Base-by-base conservation (phyloP, 352 stramenopile species). In the Peronospora belbahrii region DNA sequence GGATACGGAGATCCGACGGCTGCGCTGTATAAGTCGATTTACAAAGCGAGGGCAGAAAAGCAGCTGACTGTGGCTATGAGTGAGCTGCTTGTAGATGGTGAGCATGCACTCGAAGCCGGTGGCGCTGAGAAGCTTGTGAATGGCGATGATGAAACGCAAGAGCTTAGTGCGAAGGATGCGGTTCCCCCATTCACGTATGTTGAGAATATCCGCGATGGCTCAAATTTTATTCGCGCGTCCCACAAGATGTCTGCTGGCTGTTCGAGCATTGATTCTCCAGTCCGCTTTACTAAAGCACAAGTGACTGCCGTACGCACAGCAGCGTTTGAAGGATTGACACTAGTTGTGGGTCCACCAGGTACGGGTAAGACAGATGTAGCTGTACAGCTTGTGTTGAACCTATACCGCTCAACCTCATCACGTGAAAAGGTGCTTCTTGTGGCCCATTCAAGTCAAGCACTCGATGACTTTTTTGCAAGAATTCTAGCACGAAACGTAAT, bases 401-500 rank as follows among this genome's bases (percentile, higher is more conserved):
- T 99, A 6, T 97, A 95, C 50, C 88, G 90, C 44, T 65, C 56
- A 14, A 92, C 76, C 28, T 42, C 62, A 18, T 62, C 77, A 37
- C 74, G 63, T 2, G 79, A 98, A 48, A 84, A 95, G 46, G 96
- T 96, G 10, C 60, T 98, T 10, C 63, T 99, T 25, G 78, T 99
- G 22, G 95, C 95, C 15, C 90, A 97, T 62, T 97, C 86, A 17
- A 97, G 97, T 61, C 79, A 92, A 43, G 90, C 95, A 0, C 60
- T 99, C 2, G 96, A 98, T 52, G 85, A 97, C 58, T 85, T 99
- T 39, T 96, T 98, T 53, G 63, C 78, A 14, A 97, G 97, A 56
- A 75, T 99, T 22, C 72, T 96, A 57, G 64, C 74, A 14, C 67
- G 73, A 42, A 76, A 96, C 45, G 59, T 83, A 37, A 65, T 95